Percentiles rank a stretch among this genome's conserved stretches.
Conservation (phyloP, 176 grass and related monocot genomes). For the Bonia amplexicaulis region DNA sequence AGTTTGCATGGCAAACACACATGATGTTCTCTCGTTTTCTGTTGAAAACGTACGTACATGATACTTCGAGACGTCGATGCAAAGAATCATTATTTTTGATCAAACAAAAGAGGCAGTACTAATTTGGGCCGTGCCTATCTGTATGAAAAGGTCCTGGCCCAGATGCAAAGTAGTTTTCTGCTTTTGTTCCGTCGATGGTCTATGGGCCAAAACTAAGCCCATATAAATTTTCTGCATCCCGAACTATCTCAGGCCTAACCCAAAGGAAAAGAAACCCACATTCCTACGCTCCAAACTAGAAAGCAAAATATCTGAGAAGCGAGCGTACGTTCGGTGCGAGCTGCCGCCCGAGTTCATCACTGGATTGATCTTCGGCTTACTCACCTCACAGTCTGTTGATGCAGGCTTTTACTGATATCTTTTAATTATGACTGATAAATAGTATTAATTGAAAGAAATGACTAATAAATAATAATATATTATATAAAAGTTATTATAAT, state of each 20-base stretch:
- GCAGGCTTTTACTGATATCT: no score
- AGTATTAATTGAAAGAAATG: no score
- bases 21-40: background rate
- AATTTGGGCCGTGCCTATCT: background rate
- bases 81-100: background rate
- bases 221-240: background rate
- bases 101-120: background rate
- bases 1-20: background rate
- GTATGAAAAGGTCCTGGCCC: background rate
- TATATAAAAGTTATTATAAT: no score
- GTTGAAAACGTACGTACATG: background rate
- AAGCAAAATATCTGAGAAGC: conserved; percentile 14
- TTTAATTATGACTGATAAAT: no score
- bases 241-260: background rate
- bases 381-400: no score
- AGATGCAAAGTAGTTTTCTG: background rate
- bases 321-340: no score
- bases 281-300: background rate
- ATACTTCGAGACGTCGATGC: background rate
- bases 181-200: background rate
- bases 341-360: no score
- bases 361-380: no score
- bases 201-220: background rate
- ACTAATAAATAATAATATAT: no score
- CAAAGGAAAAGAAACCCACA: background rate